Conservation (phyloP, 805 yeast genomes). For the Pichia nanzhaoensis region DNA sequence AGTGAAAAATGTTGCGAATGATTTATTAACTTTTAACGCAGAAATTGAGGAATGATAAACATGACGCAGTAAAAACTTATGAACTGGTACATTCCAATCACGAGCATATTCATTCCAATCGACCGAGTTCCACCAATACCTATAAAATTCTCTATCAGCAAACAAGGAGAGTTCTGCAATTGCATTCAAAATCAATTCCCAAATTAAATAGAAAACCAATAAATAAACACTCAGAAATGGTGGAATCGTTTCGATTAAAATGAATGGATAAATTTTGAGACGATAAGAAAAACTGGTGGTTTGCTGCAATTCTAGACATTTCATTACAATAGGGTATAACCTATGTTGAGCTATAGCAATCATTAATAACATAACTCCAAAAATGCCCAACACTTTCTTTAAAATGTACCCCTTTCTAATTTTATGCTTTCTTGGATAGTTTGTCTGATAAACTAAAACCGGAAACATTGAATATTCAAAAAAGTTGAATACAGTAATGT, state of each 20-base stretch:
- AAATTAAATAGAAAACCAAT: conserved; percentile 77
- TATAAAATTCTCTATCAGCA: conserved; percentile 90
- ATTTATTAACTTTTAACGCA: conserved; percentile 57
- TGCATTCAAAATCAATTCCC: conserved; percentile 90
- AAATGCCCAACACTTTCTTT: conserved; percentile 68
- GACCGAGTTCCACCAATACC: conserved; percentile 96
- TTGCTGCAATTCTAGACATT: conserved; percentile 47
- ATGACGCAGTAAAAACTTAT: conserved; percentile 80
- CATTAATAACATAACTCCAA: conserved; percentile 84
- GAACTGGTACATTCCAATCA: conserved; percentile 94
- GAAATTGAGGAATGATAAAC: conserved; percentile 89
- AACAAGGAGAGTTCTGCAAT: conserved; percentile 82
- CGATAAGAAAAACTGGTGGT: conserved; percentile 40
- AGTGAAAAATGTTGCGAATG: conserved; percentile 68
- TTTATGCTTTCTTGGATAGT: conserved; percentile 66
- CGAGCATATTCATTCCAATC: conserved; percentile 92
- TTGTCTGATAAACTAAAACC: conserved; percentile 74
- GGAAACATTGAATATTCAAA: conserved; percentile 85
- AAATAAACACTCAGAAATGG: conserved; percentile 72
- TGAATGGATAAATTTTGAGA: conserved; percentile 43
- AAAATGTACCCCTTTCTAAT: conserved; percentile 66
- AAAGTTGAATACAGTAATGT: conserved; percentile 58
- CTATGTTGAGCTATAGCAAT: conserved; percentile 65
- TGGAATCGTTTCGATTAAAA: conserved; percentile 69
- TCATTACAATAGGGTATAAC: conserved; percentile 62